These are phyloP conservation scores for Plasmodium adleri DNA, from an alignment of 169 alveolate genomes.

Conservation along the genomic window DNA sequence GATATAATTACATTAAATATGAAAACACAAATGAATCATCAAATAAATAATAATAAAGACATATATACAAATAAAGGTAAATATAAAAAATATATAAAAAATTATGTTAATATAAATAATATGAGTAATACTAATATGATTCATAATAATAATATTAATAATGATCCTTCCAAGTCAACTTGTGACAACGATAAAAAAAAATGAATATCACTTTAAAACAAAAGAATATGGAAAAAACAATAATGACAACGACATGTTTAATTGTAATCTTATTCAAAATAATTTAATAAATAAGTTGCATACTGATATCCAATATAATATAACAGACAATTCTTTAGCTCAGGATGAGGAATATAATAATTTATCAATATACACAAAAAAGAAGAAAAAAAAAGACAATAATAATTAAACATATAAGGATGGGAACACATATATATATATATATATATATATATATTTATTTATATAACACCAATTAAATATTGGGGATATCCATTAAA, in stretches of 20 bases:
- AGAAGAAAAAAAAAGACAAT: constrained; percentile 10
- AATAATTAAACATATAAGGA: background rate
- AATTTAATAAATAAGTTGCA: constrained; percentile 34
- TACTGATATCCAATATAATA: constrained; percentile 34
- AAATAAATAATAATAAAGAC: too few species aligned
- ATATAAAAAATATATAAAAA: too few species aligned
- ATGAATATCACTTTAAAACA: constrained; percentile 8
- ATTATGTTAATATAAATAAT: background rate
- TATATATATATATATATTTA: constrained; percentile 1
- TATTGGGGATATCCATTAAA: too few species aligned
- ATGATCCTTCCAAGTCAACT: background rate
- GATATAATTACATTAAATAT: too few species aligned
- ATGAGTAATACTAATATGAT: background rate
- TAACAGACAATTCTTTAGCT: constrained; percentile 9
- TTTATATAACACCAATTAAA: too few species aligned
- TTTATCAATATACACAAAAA: constrained; percentile 3
- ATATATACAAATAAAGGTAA: too few species aligned
- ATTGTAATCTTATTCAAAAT: constrained; percentile 30
- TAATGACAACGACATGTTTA: constrained; percentile 18
- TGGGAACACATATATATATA: background rate
- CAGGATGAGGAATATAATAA: constrained; percentile 7
- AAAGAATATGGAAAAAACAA: constrained; percentile 30
- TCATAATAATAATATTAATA: background rate
- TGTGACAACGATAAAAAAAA: background rate
- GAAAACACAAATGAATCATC: too few species aligned